Evolutionary conservation across 2,329 filamentous ascomycete species (phyloP), one percentile per base, ranked within the genome.

Genomic region (Sporothrix pallida): DNA sequence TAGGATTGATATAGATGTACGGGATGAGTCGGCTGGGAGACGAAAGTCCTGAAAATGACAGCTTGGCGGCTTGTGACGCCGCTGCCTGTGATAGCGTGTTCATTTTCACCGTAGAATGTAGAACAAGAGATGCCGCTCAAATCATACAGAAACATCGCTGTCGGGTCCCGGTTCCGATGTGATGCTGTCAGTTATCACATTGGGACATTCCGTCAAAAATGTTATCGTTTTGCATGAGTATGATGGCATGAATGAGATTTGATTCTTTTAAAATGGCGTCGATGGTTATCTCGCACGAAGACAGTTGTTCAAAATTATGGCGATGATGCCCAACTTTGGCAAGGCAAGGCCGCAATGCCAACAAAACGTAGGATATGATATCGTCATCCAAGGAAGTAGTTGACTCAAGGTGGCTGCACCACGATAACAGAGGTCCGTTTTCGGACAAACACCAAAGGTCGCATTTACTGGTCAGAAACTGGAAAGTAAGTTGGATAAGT

Each of bases 291-390:
- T 17, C 44, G 50, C 23, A 20, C 23, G 17, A 23, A 2, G 8
- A 26, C 20, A 26, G 23, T 1, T 12, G 52, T 4, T 26, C n/a
- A 9, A 20, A 56, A 56, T 9, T 15, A 50, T 7, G n/a, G 20
- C 50, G 17, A 58, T 56, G 67, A 23, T 70, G 68, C 68, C 68
- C 68, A 60, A 60, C 54, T 2, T 23, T 10, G 68, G 10, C 31
- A 58, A 37, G 48, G 13, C n/a, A 44, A 60, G 68, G 68, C 68
- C 37, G 68, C 31, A 58, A 60, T n/a, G 46, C 31, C 12, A 31
- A 20, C 37, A 70, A 60, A 37, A 15, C 5, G n/a, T 12, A 8
- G n/a, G 68, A 70, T 10, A 70, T 20, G 52, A 31, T 44, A 58
- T 42, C 50, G 50, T 6, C 68, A 70, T 70, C 37, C 37, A 10